Evolutionary conservation across 331 rosid genomes (phyloP).

Genomic region (Pyrus hybrid): DNA sequence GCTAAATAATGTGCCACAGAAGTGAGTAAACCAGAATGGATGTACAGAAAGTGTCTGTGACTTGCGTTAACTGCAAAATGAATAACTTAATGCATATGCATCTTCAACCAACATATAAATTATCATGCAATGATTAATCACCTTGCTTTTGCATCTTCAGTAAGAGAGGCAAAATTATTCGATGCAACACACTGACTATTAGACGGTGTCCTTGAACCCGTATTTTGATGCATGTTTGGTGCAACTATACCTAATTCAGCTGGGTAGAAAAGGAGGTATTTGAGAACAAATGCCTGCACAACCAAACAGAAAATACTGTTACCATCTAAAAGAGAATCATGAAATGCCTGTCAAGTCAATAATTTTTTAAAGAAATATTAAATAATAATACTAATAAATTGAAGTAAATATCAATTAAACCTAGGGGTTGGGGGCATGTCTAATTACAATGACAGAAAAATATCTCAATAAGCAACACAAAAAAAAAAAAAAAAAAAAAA

Average conservation of each 20-base stretch:
- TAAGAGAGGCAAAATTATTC: conserved; percentile 51
- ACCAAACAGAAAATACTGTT: conserved; percentile 15
- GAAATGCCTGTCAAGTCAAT: background rate
- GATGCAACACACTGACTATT: conserved; percentile 50
- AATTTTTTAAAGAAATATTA: background rate
- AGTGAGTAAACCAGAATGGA: background rate
- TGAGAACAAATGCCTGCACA: conserved; percentile 88
- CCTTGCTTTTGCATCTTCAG: conserved; percentile 78
- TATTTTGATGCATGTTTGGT: conserved; percentile 33
- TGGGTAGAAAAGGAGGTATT: conserved; percentile 66
- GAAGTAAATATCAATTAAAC: background rate
- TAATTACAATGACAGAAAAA: background rate
- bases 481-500: background rate
- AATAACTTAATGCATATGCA: background rate
- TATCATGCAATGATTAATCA: conserved; percentile 34
- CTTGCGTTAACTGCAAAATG: background rate
- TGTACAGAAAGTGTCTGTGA: background rate
- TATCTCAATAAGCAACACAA: background rate
- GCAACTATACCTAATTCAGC: conserved; percentile 45
- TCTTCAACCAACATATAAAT: conserved; percentile 8
- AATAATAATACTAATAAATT: background rate
- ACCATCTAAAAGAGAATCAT: background rate
- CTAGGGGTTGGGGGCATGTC: background rate
- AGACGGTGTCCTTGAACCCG: conserved; percentile 36
- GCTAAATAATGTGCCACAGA: background rate